Conservation (phyloP, 345 rosid species). For the Citrus sinensis region DVS_A1.0 CM039169.1:865001-865500, state of each 20-base stretch:
- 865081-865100: neutral
- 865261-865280: neutral
- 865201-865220: conserved; percentile 81
- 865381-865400: conserved; percentile 81
- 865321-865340: too few species aligned
- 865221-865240: conserved; percentile 75
- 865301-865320: too few species aligned
- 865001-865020: neutral
- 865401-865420: conserved; percentile 93
- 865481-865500: conserved; percentile 88
- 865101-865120: neutral
- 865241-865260: conserved; percentile 84
- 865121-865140: conserved; percentile 1
- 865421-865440: conserved; percentile 90
- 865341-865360: neutral
- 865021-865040: neutral
- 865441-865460: conserved; percentile 78
- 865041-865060: neutral
- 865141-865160: conserved; percentile 76
- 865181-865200: conserved; percentile 96
- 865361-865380: neutral
- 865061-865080: neutral
- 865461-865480: conserved; percentile 93
- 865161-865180: conserved; percentile 74
- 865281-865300: neutral